Base-by-base conservation (phyloP, 306 rosid genomes). In the Vigna reflexopilosa region DNA sequence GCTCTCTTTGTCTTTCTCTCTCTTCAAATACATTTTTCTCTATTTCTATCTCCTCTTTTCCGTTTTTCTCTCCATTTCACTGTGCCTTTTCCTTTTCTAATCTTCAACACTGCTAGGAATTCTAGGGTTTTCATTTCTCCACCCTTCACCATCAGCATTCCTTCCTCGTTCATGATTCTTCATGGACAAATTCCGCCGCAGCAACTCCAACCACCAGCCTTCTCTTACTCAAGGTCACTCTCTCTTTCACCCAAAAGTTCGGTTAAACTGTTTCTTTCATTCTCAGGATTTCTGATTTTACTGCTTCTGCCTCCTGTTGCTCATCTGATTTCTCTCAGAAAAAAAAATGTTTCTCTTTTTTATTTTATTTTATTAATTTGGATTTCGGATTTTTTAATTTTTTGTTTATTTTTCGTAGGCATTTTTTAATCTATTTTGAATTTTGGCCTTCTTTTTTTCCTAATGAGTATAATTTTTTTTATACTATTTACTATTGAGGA, bases 141-240 rank as follows among this genome's bases (percentile, higher is more conserved):
- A 30, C 58, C 44, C 77, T 71, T 51, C 52, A 52, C 81, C 51
- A 77, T 85, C 88, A 68, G n/a, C 64, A 26, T 73, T 58, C 24
- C 77, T 40, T 71, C 55, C 2, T 73, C 69, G 85, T 87, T 40
- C 83, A 87, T 89, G 97, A 80, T 56, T 59, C 81, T 1, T 7
- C 5, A 87, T 93, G 97, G 93, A 95, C 50, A 87, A 85, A 59
- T 66, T 83, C 61, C 91, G 90, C 70, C 80, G 62, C 68, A 56
- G 54, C 86, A 84, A 87, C 34, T 81, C 72, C 77, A 65, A 59
- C 72, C 51, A 56, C 83, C 81, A 82, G 22, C 82, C 72, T 78
- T 59, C 76, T 85, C 67, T 67, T 57, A 50, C 85, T 22, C 77
- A 75, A 87, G 97, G 97, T 91, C 42, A 5, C 79, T 3, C 82